A percentile compares a stretch with the other conserved stretches of the same genome.
phyloP scores from a whole-genome alignment of 1,284 basidiomycete species.

The Papiliotrema nemorosa region DNA sequence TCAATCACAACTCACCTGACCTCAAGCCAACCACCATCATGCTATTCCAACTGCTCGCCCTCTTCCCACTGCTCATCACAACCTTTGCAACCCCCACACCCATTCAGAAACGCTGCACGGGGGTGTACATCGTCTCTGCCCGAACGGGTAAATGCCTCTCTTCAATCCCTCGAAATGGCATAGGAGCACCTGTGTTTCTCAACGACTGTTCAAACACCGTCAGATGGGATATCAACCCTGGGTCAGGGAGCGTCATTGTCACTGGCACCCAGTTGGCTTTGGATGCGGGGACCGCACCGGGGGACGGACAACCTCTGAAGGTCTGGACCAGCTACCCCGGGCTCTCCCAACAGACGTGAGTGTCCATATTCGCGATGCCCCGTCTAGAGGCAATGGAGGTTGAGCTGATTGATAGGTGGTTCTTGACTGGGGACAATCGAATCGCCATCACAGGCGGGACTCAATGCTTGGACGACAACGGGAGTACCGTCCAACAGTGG shows the following conservation, averaged over 20 bases:
- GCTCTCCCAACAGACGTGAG: slow-evolving; percentile 13
- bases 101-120: slow-evolving; percentile 13
- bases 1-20: no score
- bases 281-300: slow-evolving; percentile 23
- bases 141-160: slow-evolving; percentile 11
- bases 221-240: slow-evolving; percentile 19
- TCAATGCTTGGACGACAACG: slow-evolving; percentile 17
- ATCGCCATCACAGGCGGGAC: slow-evolving; percentile 17
- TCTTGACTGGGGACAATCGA: slow-evolving; percentile 14
- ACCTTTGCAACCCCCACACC: slow-evolving; percentile 9
- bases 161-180: neutral
- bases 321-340: slow-evolving; percentile 17
- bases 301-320: slow-evolving; percentile 16
- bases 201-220: slow-evolving; percentile 4
- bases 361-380: neutral
- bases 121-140: slow-evolving; percentile 13
- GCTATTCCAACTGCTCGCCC: slow-evolving; percentile 8
- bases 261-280: slow-evolving; percentile 15
- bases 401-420: slow-evolving; percentile 6
- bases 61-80: slow-evolving; percentile 13
- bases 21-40: neutral
- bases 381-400: neutral
- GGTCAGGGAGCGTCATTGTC: slow-evolving; percentile 11
- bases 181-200: neutral
- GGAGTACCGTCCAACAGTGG: slow-evolving; percentile 17